Percentiles rank a stretch among this genome's conserved stretches.
These are phyloP conservation scores for Vararia minispora DNA, from an alignment of 768 basidiomycete species.

Conservation along the genomic window DNA sequence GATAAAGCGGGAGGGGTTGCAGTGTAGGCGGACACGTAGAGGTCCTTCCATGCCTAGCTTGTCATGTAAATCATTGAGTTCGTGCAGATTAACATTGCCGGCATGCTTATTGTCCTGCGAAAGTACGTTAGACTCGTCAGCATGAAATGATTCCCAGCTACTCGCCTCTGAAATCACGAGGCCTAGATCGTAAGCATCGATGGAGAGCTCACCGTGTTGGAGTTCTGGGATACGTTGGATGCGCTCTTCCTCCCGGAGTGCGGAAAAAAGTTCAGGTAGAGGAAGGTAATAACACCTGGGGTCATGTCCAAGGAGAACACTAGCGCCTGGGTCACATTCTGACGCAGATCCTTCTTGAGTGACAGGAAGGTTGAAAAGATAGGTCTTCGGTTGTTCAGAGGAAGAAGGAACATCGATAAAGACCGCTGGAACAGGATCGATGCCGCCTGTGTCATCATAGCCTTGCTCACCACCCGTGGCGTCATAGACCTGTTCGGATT, in stretches of 20 bases:
- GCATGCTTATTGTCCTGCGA: slow-evolving; percentile 16
- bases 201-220: slow-evolving; percentile 47
- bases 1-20: slow-evolving; percentile 11
- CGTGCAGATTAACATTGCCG: slow-evolving; percentile 15
- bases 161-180: slow-evolving; percentile 56
- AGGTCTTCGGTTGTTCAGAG: slow-evolving; percentile 24
- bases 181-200: slow-evolving; percentile 64
- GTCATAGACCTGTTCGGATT: too few relatives aligned
- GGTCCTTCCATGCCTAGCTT: slow-evolving; percentile 13
- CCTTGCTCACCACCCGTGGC: too few relatives aligned
- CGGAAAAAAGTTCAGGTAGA: slow-evolving; percentile 56
- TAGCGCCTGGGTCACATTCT: slow-evolving; percentile 14
- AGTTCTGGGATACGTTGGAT: slow-evolving; percentile 35
- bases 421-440: slow-evolving; percentile 66
- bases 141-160: neutral
- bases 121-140: neutral
- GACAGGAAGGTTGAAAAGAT: slow-evolving; percentile 13
- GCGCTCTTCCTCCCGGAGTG: slow-evolving; percentile 51
- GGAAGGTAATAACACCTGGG: slow-evolving; percentile 76
- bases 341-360: slow-evolving; percentile 4
- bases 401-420: slow-evolving; percentile 34
- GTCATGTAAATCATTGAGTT: slow-evolving; percentile 13
- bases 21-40: slow-evolving; percentile 13
- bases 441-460: too few relatives aligned
- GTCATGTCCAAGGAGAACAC: slow-evolving; percentile 46